phyloP scores from a whole-genome alignment of 805 yeast genomes.

The Ogataea haglerorum region DNA sequence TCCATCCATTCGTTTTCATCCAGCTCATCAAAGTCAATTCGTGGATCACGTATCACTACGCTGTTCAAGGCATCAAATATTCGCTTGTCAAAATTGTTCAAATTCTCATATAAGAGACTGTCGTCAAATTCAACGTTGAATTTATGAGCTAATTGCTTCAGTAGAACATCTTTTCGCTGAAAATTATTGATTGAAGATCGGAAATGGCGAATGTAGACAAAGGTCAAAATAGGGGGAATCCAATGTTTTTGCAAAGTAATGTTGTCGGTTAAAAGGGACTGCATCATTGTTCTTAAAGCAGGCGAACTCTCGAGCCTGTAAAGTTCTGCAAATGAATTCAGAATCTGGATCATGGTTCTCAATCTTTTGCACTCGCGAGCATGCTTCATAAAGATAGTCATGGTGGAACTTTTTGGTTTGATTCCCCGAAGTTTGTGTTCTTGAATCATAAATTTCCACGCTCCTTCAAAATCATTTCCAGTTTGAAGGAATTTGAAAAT shows the following conservation, averaged over 20 bases:
- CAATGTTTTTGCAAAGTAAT: slow-evolving; percentile 14
- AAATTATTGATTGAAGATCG: slow-evolving; percentile 15
- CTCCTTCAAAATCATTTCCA: slow-evolving; percentile 11
- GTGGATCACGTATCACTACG: neutral
- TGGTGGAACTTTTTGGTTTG: slow-evolving; percentile 19
- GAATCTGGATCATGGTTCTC: slow-evolving; percentile 14
- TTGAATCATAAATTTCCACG: slow-evolving; percentile 21
- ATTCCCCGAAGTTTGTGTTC: slow-evolving; percentile 3
- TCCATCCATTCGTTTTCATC: slow-evolving; percentile 7
- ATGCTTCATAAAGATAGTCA: slow-evolving; percentile 22
- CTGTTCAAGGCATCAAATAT: neutral
- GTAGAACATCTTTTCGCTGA: slow-evolving; percentile 19
- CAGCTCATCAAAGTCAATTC: neutral
- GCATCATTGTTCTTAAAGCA: slow-evolving; percentile 16
- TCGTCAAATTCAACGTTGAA: slow-evolving; percentile 9
- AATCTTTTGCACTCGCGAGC: slow-evolving; percentile 10
- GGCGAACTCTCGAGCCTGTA: slow-evolving; percentile 17
- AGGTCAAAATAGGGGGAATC: slow-evolving; percentile 20
- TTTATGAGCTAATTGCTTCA: slow-evolving; percentile 17
- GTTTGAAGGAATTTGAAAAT: slow-evolving; percentile 15
- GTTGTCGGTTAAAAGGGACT: slow-evolving; percentile 11
- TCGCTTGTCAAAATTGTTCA: neutral
- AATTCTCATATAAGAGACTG: neutral
- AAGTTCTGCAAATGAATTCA: slow-evolving; percentile 15
- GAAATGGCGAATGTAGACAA: slow-evolving; percentile 17